These are phyloP conservation scores for Diatrype stigma DNA, from an alignment of 2,329 filamentous ascomycete genomes.

Conservation along the genomic window DNA sequence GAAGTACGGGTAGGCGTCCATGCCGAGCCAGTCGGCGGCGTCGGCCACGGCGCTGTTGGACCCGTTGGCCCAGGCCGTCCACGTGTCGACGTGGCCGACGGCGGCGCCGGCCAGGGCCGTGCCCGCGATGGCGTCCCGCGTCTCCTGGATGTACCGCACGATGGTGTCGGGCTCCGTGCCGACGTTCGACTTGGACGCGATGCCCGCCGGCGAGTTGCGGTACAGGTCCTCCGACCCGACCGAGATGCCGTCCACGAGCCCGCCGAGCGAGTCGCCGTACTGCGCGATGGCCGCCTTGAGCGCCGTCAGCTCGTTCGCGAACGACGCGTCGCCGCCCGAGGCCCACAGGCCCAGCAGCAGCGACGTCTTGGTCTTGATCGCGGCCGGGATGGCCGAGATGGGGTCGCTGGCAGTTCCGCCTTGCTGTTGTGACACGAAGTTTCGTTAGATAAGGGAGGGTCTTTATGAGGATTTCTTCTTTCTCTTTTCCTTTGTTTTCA, in stretches of 20 bases:
- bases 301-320: slow-evolving; percentile 71
- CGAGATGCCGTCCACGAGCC: slow-evolving; percentile 74
- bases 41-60: slow-evolving; percentile 68
- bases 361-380: slow-evolving; percentile 72
- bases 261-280: slow-evolving; percentile 63
- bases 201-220: slow-evolving; percentile 68
- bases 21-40: slow-evolving; percentile 72
- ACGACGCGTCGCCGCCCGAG: slow-evolving; percentile 58
- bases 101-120: slow-evolving; percentile 54
- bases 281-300: slow-evolving; percentile 63
- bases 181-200: slow-evolving; percentile 55
- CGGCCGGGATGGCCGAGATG: slow-evolving; percentile 60
- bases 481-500: too few relatives aligned
- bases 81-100: slow-evolving; percentile 86
- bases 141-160: slow-evolving; percentile 65
- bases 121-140: slow-evolving; percentile 58
- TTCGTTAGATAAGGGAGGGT: too few relatives aligned
- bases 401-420: slow-evolving; percentile 54
- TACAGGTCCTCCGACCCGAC: slow-evolving; percentile 86
- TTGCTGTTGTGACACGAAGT: too few relatives aligned
- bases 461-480: too few relatives aligned
- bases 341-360: slow-evolving; percentile 83
- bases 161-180: slow-evolving; percentile 62
- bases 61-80: slow-evolving; percentile 72
- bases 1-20: slow-evolving; percentile 85